Conservation (phyloP, 768 basidiomycete species). For the Suillus subluteus region DNA sequence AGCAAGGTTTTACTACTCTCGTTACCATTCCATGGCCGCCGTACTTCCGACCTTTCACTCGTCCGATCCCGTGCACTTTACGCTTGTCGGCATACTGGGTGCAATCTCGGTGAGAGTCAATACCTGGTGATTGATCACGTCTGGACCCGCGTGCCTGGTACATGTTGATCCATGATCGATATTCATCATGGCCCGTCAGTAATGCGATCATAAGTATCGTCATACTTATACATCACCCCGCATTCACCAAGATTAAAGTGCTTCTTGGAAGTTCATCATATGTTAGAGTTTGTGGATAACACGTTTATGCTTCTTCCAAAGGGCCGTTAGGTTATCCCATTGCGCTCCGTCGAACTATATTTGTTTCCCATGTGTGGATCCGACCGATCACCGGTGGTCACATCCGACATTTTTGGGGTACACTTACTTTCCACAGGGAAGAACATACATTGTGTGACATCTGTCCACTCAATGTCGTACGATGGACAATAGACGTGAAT, state of each 20-base stretch:
- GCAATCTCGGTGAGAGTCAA: background rate
- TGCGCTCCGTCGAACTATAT: background rate
- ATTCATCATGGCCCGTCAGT: background rate
- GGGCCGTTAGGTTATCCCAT: background rate
- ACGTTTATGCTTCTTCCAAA: background rate
- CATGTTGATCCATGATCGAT: background rate
- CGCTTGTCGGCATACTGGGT: background rate
- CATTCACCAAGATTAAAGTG: slow-evolving; percentile 1
- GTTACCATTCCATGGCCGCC: background rate
- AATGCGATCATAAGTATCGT: background rate
- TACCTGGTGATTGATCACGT: background rate
- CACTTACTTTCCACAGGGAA: background rate
- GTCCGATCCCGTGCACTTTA: background rate
- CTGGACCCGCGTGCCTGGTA: background rate
- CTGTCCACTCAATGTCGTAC: background rate
- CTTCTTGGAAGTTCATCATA: slow-evolving; percentile 6
- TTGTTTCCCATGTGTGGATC: background rate
- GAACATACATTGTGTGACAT: background rate
- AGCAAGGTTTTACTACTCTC: slow-evolving; percentile 2
- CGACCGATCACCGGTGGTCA: background rate
- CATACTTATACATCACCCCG: background rate
- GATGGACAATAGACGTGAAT: background rate
- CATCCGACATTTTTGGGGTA: background rate
- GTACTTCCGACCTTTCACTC: background rate
- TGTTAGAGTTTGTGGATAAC: slow-evolving; percentile 2